These are phyloP conservation scores for Endogone sp. DNA, from an alignment of 192 early-diverging fungal species.

Conservation along the genomic window DNA sequence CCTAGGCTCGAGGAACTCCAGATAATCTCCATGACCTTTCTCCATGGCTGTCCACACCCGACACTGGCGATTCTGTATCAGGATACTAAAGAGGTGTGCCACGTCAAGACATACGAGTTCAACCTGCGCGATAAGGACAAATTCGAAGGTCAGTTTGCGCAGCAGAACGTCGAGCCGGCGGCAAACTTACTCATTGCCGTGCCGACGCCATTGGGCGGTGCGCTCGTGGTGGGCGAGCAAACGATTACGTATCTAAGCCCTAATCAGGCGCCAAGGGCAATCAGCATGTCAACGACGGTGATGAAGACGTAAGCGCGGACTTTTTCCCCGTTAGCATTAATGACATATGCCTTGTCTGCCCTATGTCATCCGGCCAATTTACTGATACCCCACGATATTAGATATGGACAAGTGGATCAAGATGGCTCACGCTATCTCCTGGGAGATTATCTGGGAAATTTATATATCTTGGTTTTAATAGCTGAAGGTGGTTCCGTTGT, in stretches of 20 bases:
- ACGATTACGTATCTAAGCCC: slow-evolving; percentile 48
- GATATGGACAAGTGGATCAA: slow-evolving; percentile 49
- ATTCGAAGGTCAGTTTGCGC: slow-evolving; percentile 22
- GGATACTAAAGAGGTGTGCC: slow-evolving; percentile 43
- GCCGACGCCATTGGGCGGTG: slow-evolving; percentile 49
- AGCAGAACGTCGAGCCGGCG: slow-evolving; percentile 34
- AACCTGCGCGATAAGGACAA: slow-evolving; percentile 42
- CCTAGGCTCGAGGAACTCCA: slow-evolving; percentile 47
- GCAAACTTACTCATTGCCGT: slow-evolving; percentile 56
- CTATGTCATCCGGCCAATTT: neutral
- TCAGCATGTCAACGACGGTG: slow-evolving; percentile 41
- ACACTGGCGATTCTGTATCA: slow-evolving; percentile 56
- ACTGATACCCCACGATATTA: neutral
- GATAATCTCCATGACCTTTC: slow-evolving; percentile 47
- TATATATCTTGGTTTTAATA: slow-evolving; percentile 56
- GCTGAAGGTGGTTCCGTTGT: slow-evolving; percentile 26
- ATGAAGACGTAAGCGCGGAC: slow-evolving; percentile 35
- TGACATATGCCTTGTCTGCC: neutral
- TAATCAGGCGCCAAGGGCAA: slow-evolving; percentile 10
- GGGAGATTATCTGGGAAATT: slow-evolving; percentile 58
- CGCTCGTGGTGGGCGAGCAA: slow-evolving; percentile 52
- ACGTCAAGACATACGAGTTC: slow-evolving; percentile 56
- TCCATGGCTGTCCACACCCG: slow-evolving; percentile 27
- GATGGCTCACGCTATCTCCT: slow-evolving; percentile 59
- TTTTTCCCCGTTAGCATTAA: neutral